Conservation (phyloP, 1,284 basidiomycete genomes). For the Cryptococcus sp. region DNA sequence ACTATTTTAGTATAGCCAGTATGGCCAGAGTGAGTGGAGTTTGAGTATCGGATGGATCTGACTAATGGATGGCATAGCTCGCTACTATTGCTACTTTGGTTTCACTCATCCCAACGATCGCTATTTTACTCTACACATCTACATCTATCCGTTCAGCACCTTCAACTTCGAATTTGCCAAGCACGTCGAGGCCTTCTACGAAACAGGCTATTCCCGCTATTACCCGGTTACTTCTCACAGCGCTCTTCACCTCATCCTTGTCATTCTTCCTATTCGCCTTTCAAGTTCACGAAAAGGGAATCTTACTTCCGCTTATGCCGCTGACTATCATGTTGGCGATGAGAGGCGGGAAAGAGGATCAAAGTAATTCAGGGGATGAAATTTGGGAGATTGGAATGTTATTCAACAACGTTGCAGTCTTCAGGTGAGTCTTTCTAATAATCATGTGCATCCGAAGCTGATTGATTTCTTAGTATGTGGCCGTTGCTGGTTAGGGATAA, state of each 20-base stretch:
- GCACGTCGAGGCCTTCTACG: not conserved
- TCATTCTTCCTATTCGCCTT: constrained; percentile 94
- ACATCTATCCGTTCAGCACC: not conserved
- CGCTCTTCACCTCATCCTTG: constrained; percentile 50
- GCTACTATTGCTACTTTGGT: not conserved
- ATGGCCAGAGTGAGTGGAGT: constrained; percentile 19
- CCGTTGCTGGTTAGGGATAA: constrained; percentile 70
- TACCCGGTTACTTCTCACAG: constrained; percentile 31
- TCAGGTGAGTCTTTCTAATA: no score
- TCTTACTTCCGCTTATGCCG: constrained; percentile 80
- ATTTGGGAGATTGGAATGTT: constrained; percentile 74
- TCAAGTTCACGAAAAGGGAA: constrained; percentile 91
- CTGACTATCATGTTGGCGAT: constrained; percentile 71
- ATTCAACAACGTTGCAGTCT: constrained; percentile 79
- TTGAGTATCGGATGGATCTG: not conserved
- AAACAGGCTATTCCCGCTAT: constrained; percentile 13
- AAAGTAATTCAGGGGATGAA: constrained; percentile 35
- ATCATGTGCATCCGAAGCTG: no score
- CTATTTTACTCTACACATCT: not conserved
- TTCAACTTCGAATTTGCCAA: not conserved
- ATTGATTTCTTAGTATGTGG: constrained; percentile 67
- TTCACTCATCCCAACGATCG: not conserved
- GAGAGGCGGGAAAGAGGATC: constrained; percentile 37
- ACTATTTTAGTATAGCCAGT: constrained; percentile 5
- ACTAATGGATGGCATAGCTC: not conserved